Evolutionary conservation across 2,329 filamentous ascomycete species (phyloP).

Genomic region (Trichoderma sp.): DNA sequence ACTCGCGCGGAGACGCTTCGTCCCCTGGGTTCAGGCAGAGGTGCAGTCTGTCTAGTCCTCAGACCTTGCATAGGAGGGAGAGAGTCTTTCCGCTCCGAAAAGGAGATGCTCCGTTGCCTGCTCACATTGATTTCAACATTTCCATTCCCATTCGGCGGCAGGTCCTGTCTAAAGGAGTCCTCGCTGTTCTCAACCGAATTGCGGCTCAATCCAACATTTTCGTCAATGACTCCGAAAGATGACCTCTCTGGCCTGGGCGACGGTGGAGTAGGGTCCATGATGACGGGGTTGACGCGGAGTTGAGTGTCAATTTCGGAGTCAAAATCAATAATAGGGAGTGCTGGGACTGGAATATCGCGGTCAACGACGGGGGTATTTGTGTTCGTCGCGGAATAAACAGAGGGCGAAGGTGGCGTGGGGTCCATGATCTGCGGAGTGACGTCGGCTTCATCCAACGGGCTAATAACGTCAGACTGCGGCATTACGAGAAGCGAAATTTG

Average conservation of each 20-base stretch:
- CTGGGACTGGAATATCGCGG: slow-evolving; percentile 20
- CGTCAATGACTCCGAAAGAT: not conserved
- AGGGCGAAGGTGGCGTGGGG: not conserved
- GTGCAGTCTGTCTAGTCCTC: slow-evolving; percentile 31
- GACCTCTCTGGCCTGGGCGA: slow-evolving; percentile 28
- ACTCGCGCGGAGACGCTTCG: slow-evolving; percentile 51
- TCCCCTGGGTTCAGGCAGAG: slow-evolving; percentile 39
- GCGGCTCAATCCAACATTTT: not conserved
- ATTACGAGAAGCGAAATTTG: slow-evolving; percentile 6
- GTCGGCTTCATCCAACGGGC: not conserved
- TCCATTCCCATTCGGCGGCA: not conserved
- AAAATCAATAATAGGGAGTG: slow-evolving; percentile 24
- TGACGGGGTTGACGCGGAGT: slow-evolving; percentile 27
- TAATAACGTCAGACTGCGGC: slow-evolving; percentile 2
- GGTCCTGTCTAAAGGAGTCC: not conserved
- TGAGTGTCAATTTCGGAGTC: slow-evolving; percentile 22
- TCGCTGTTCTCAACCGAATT: not conserved
- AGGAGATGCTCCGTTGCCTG: slow-evolving; percentile 35
- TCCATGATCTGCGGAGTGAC: slow-evolving; percentile 26
- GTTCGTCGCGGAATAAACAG: slow-evolving; percentile 4
- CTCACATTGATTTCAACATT: not conserved
- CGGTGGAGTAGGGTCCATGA: slow-evolving; percentile 31
- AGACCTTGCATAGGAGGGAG: slow-evolving; percentile 23
- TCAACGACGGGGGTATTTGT: slow-evolving; percentile 7
- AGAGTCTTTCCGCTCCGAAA: slow-evolving; percentile 29